Evolutionary conservation across 768 basidiomycete genomes (phyloP), one percentile per base, ranked within the genome.

Genomic region (Tephrocybe sp.): DNA sequence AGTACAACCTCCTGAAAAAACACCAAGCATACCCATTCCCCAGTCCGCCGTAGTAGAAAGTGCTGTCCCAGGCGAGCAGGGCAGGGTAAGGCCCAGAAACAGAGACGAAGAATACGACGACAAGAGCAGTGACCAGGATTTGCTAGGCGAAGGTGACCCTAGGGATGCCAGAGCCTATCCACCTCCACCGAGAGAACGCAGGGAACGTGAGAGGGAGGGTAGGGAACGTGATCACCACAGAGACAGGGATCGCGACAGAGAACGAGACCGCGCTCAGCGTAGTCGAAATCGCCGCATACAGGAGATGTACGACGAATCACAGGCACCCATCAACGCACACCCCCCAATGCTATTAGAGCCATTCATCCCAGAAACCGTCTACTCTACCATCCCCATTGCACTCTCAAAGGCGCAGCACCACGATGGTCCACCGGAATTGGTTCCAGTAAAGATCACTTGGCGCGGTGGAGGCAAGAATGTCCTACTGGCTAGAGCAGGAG

Each of bases 401-500:
- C 62, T 85, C 12, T 59, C 62, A 13, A 71, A 73, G 25, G 67
- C 69, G 0, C 25, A 2, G 10, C 43, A n/a, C 1, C 27, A 13
- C 45, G 39, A 44, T 7, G 41, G 47, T 30, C 53, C 59, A 11
- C 52, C 47, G 0, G 69, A 71, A 24, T 70, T 66, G 3, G 66
- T 72, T 1, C 56, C 68, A 4, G 73, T 83, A 37, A 81, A 71
- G 58, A 82, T 90, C 49, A 70, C 72, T 5, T 91, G 88, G 88
- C 70, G 66, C 40, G 84, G 83, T 18, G 80, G 79, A 3, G 86
- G 82, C 3, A 79, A 73, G 54, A 71, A 74, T 13, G 86, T 91
- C 12, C 58, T 74, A n/a, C 74, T 91, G 21, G 82, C 84, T 3
- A 75, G 87, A 47, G 86, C 87, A 5, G 85, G 85, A 3, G 84